Evolutionary conservation across 768 basidiomycete species (phyloP).

Genomic region (Mrakia gelida): DNA sequence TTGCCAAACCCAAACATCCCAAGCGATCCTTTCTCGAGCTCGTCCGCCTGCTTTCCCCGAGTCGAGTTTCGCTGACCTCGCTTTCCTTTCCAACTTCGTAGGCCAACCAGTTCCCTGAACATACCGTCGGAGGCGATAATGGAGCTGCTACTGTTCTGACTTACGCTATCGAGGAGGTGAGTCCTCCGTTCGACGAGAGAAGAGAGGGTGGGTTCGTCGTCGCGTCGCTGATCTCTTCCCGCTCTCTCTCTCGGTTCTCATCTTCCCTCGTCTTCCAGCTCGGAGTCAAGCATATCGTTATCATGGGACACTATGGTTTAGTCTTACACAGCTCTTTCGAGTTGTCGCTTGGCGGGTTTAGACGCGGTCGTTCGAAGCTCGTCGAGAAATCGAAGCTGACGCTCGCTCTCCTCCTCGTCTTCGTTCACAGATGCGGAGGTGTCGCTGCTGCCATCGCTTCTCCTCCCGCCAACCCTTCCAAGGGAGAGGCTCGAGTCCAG

Average conservation of each 20-base stretch:
- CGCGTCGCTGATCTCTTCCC: neutral
- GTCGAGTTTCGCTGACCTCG: neutral
- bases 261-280: neutral
- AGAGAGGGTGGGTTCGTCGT: neutral
- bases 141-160: neutral
- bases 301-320: constrained; percentile 13
- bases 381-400: neutral
- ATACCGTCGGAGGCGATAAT: neutral
- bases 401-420: neutral
- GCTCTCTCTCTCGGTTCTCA: neutral
- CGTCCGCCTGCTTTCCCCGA: neutral
- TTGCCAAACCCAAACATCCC: too few species aligned
- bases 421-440: neutral
- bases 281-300: constrained; percentile 15
- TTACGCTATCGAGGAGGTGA: constrained; percentile 6
- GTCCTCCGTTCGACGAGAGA: neutral
- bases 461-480: neutral
- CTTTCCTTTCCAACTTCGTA: neutral
- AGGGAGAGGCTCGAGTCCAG: constrained; percentile 6
- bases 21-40: neutral
- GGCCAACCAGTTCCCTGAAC: constrained; percentile 18
- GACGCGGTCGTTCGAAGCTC: neutral
- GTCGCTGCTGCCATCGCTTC: constrained; percentile 6
- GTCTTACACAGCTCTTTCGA: neutral
- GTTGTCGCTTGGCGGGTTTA: neutral